Evolutionary conservation across 1,139 yeast species (phyloP).

Genomic region (Candida sanyaensis): DNA sequence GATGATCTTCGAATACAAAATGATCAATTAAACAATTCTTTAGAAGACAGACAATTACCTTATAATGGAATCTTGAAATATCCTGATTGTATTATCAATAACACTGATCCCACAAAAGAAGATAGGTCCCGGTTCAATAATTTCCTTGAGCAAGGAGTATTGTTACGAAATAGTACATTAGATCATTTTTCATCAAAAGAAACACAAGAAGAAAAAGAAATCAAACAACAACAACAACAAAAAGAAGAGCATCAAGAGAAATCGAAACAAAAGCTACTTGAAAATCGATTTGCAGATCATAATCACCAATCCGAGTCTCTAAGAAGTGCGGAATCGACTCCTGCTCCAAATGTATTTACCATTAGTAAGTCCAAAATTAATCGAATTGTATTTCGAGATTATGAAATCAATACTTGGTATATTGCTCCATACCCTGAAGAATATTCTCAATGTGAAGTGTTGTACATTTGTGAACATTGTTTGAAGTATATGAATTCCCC

Average conservation of each 20-base stretch:
- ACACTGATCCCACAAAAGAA: slow-evolving; percentile 57
- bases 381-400: slow-evolving; percentile 66
- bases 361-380: slow-evolving; percentile 33
- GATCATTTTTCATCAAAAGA: not conserved
- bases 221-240: not conserved
- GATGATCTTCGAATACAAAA: not conserved
- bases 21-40: not conserved
- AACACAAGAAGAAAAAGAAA: not conserved
- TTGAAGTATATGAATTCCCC: slow-evolving; percentile 78
- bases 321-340: slow-evolving; percentile 17
- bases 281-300: too few species aligned
- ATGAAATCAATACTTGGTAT: slow-evolving; percentile 88
- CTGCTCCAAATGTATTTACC: slow-evolving; percentile 16
- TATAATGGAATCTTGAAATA: slow-evolving; percentile 64
- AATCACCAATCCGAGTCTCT: too few species aligned
- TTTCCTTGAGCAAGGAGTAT: slow-evolving; percentile 26
- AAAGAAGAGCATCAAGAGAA: too few species aligned
- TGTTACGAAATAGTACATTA: slow-evolving; percentile 15
- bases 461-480: slow-evolving; percentile 85
- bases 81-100: slow-evolving; percentile 60
- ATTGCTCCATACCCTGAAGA: slow-evolving; percentile 93
- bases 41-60: slow-evolving; percentile 45
- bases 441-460: slow-evolving; percentile 59
- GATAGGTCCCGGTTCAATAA: slow-evolving; percentile 53
- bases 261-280: too few species aligned